Percentiles rank a stretch among this genome's conserved stretches.
phyloP scores from a whole-genome alignment of 2,329 filamentous ascomycete genomes.

The Aspergillus sp. region DNA sequence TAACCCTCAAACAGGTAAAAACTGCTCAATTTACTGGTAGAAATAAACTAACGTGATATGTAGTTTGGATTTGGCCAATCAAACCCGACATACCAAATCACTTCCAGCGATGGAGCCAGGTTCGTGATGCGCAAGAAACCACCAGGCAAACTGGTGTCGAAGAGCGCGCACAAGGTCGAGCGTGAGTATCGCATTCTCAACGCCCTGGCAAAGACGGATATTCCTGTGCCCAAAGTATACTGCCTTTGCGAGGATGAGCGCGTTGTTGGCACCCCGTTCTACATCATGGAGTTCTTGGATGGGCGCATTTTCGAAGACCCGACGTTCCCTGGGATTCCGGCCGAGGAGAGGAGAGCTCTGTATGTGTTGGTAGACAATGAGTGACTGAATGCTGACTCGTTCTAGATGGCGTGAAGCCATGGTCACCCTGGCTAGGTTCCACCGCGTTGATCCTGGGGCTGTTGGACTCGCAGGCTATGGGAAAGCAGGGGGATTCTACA shows the following conservation, averaged over 20 bases:
- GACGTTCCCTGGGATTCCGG: conserved; percentile 69
- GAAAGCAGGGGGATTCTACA: conserved; percentile 73
- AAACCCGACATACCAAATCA: conserved; percentile 94
- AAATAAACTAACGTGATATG: neutral
- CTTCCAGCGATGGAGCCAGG: conserved; percentile 64
- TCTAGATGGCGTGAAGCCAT: conserved; percentile 80
- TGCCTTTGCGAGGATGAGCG: conserved; percentile 79
- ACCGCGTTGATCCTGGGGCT: conserved; percentile 66
- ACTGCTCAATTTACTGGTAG: neutral
- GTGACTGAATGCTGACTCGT: too few relatives aligned
- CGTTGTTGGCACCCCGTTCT: conserved; percentile 88
- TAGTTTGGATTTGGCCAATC: conserved; percentile 97
- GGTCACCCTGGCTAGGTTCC: conserved; percentile 78
- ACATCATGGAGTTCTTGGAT: conserved; percentile 94
- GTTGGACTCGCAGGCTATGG: conserved; percentile 75
- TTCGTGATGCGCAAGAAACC: conserved; percentile 98
- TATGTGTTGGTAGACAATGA: conserved; percentile 31
- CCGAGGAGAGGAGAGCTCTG: conserved; percentile 71
- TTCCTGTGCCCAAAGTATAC: conserved; percentile 81
- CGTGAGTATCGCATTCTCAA: conserved; percentile 90
- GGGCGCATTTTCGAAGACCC: conserved; percentile 93
- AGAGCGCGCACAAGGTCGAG: conserved; percentile 94
- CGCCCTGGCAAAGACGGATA: conserved; percentile 74
- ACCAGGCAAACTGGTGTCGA: conserved; percentile 87
- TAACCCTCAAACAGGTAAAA: conserved; percentile 83